Conservation (phyloP, 2,329 filamentous ascomycete genomes). For the Aspergillus neoniger region DNA sequence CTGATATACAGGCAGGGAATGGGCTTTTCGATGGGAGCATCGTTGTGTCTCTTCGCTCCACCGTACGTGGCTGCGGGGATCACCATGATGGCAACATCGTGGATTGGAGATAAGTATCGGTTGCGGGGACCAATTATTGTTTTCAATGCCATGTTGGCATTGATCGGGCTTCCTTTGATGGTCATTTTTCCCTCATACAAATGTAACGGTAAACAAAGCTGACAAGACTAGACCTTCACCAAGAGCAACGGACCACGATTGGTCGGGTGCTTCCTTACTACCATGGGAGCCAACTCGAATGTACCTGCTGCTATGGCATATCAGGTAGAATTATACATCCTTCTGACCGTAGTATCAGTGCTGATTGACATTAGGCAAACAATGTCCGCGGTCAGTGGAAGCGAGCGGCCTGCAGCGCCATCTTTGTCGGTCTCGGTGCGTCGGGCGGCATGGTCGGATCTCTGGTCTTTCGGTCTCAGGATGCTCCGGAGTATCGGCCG, state of each 20-base stretch:
- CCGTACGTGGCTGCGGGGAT: conserved; percentile 29
- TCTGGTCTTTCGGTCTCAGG: conserved; percentile 18
- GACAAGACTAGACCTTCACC: conserved; percentile 18
- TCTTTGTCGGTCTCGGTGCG: conserved; percentile 21
- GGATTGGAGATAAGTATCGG: conserved; percentile 31
- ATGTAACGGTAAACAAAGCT: background rate
- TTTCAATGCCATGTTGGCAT: conserved; percentile 26
- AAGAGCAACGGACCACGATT: conserved; percentile 25
- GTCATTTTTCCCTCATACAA: conserved; percentile 3
- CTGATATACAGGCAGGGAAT: conserved; percentile 25
- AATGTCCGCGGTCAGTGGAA: conserved; percentile 35
- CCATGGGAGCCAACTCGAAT: conserved; percentile 32
- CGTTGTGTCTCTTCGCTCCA: conserved; percentile 33
- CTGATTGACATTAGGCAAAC: conserved; percentile 24
- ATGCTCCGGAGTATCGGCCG: conserved; percentile 16
- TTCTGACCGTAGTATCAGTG: too few relatives aligned
- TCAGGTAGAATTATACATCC: conserved; percentile 11
- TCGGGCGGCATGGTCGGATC: conserved; percentile 18
- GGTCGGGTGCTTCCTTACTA: conserved; percentile 34
- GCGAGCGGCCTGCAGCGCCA: conserved; percentile 25
- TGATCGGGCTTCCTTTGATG: conserved; percentile 31
- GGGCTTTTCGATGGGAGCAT: conserved; percentile 29
- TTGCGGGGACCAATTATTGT: conserved; percentile 29
- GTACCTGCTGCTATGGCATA: conserved; percentile 35
- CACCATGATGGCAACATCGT: conserved; percentile 26